Evolutionary conservation across 2,329 filamentous ascomycete genomes (phyloP).

Genomic region (Cytospora mali): DNA sequence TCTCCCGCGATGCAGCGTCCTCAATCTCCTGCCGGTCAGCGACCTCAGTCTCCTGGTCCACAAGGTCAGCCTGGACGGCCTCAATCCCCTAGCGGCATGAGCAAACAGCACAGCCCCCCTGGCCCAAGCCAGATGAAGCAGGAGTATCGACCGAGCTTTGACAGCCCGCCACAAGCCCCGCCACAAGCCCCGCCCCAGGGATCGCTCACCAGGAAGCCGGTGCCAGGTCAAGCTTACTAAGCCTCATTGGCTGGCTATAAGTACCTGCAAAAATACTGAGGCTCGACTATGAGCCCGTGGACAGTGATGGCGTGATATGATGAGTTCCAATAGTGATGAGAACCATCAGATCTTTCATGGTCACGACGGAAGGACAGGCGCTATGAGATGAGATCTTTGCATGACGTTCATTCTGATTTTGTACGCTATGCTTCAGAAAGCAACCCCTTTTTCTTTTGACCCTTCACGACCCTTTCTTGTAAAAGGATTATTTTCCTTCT

Average conservation of each 20-base stretch:
- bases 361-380: constrained; percentile 20
- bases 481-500: not conserved
- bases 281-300: not conserved
- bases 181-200: constrained; percentile 39
- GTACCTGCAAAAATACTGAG: not conserved
- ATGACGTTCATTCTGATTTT: constrained; percentile 25
- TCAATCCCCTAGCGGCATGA: constrained; percentile 41
- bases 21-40: constrained; percentile 42
- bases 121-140: constrained; percentile 52
- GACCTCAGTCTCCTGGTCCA: constrained; percentile 37
- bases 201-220: constrained; percentile 56
- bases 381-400: constrained; percentile 25
- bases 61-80: constrained; percentile 29
- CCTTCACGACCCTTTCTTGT: constrained; percentile 8
- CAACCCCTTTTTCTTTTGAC: constrained; percentile 17
- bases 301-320: constrained; percentile 7
- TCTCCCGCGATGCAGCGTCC: constrained; percentile 45
- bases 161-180: not conserved
- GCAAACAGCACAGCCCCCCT: constrained; percentile 46
- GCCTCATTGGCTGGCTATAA: not conserved
- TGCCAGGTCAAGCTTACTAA: constrained; percentile 57
- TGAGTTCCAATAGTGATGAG: constrained; percentile 11
- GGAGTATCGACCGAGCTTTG: constrained; percentile 28
- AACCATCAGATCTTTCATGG: constrained; percentile 14
- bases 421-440: constrained; percentile 16